Percentiles rank a stretch among this genome's conserved stretches.
Evolutionary conservation across 2,329 filamentous ascomycete species (phyloP).

Genomic region (Exophiala viscosa): DNA sequence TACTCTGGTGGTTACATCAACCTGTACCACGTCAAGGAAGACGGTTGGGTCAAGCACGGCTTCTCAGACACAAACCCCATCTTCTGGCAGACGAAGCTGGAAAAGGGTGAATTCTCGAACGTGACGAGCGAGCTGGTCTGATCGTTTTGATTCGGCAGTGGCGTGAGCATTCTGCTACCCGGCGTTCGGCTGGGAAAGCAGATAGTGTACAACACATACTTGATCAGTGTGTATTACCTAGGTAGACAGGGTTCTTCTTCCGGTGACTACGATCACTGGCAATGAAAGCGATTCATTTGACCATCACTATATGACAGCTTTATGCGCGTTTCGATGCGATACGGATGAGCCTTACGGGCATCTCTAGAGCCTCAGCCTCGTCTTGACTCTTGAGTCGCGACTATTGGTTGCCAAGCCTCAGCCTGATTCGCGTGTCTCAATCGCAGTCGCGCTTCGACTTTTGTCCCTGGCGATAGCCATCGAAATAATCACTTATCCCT

Average conservation of each 20-base stretch:
- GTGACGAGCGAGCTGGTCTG: slow-evolving; percentile 56
- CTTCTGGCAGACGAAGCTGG: slow-evolving; percentile 99
- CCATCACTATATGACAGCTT: too few species aligned
- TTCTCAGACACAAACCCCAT: slow-evolving; percentile 98
- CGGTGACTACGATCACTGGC: slow-evolving; percentile 13
- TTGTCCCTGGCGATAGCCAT: background rate
- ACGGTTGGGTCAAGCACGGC: slow-evolving; percentile 97
- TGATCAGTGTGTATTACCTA: slow-evolving; percentile 16
- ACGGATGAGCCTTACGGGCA: too few species aligned
- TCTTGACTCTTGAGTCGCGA: background rate
- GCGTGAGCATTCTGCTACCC: slow-evolving; percentile 4
- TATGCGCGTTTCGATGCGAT: too few species aligned
- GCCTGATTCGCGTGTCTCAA: slow-evolving; percentile 7
- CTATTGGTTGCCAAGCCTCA: slow-evolving; percentile 3
- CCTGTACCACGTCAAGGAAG: slow-evolving; percentile 97
- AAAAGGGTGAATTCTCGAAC: slow-evolving; percentile 97
- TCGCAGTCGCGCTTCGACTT: slow-evolving; percentile 10
- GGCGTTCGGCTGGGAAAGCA: slow-evolving; percentile 1
- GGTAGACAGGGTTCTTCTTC: background rate
- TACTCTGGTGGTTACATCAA: slow-evolving; percentile 99
- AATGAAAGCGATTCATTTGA: background rate
- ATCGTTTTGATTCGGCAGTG: background rate
- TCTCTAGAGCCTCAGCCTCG: background rate
- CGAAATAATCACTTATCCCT: background rate
- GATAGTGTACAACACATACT: slow-evolving; percentile 18